These are phyloP conservation scores for Hanseniaspora vineae DNA, from an alignment of 805 yeast species.

Conservation along the genomic window DNA sequence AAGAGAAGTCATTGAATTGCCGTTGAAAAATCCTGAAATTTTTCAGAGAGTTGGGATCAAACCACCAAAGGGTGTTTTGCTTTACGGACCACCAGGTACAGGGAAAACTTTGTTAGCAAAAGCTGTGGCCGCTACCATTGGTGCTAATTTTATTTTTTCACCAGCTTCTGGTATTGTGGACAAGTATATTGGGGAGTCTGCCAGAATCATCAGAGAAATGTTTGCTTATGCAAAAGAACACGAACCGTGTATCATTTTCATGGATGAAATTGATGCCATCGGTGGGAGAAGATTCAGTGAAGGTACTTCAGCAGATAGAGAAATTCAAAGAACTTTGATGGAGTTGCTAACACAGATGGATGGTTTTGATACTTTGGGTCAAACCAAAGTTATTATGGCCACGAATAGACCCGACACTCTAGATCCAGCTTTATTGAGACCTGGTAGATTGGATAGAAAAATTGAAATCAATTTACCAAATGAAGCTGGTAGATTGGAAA, in stretches of 20 bases:
- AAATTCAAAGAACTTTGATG: slow-evolving; percentile 95
- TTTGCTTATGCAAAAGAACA: slow-evolving; percentile 95
- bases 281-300: slow-evolving; percentile 97
- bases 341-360: slow-evolving; percentile 96
- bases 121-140: slow-evolving; percentile 97
- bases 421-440: slow-evolving; percentile 94
- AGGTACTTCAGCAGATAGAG: slow-evolving; percentile 98
- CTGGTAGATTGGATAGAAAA: slow-evolving; percentile 94
- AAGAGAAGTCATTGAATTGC: slow-evolving; percentile 94
- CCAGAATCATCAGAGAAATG: slow-evolving; percentile 94
- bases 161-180: slow-evolving; percentile 98
- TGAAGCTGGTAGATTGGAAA: slow-evolving; percentile 88
- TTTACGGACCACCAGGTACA: slow-evolving; percentile 98
- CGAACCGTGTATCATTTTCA: slow-evolving; percentile 94
- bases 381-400: slow-evolving; percentile 96
- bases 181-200: slow-evolving; percentile 95
- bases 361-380: slow-evolving; percentile 93
- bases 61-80: slow-evolving; percentile 95
- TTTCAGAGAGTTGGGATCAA: slow-evolving; percentile 93
- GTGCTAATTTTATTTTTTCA: slow-evolving; percentile 94
- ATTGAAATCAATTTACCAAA: slow-evolving; percentile 93
- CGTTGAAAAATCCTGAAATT: slow-evolving; percentile 92
- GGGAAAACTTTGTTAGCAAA: slow-evolving; percentile 94
- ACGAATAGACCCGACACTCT: slow-evolving; percentile 98
- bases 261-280: slow-evolving; percentile 98